Evolutionary conservation across 306 rosid species (phyloP), one percentile per base, ranked within the genome.

Genomic region (Lathyrus tuberosus): DNA sequence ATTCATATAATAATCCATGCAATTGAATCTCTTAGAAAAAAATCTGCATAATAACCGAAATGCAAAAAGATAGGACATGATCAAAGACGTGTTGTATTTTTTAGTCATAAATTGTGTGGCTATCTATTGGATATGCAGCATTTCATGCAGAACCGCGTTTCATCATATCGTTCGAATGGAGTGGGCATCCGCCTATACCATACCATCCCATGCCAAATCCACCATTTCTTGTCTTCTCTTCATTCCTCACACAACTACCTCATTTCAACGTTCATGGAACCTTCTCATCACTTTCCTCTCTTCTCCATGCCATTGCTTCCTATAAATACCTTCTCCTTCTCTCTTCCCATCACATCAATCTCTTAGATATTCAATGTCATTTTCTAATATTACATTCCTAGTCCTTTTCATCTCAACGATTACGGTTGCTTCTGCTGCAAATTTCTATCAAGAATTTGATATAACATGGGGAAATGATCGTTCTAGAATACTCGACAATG

Each of bases 391-490:
- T 52, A 4, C 14, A 52, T 10, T 53, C 8, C 33, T 11, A 11
- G 60, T 53, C 33, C n/a, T 53, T 53, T 13, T 53, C 10, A 10
- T 22, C 3, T 53, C 60, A 20, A 22, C 8, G 0, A 10, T 53
- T 22, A 5, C 60, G 5, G 10, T 53, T 22, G 15, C 8, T 1
- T 18, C 15, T 20, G n/a, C 60, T 22, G n/a, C n/a, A 2, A 41
- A 20, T 22, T 53, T 53, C 5, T 10, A 53, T 20, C 60, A 53
- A 53, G 60, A 53, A 1, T 53, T 53, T 53, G 33, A 53, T 20
- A 20, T 53, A 20, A 53, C 60, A 20, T 53, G 60, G 60, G 60
- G 60, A 3, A 15, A 53, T 53, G 60, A 31, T 22, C 60, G 60
- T 53, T 30, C 60, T 22, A 53, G 12, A 53, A 53, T 53, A 53